Base-by-base conservation (phyloP, 257 asterid genomes). In the Petunia secreta region DNA sequence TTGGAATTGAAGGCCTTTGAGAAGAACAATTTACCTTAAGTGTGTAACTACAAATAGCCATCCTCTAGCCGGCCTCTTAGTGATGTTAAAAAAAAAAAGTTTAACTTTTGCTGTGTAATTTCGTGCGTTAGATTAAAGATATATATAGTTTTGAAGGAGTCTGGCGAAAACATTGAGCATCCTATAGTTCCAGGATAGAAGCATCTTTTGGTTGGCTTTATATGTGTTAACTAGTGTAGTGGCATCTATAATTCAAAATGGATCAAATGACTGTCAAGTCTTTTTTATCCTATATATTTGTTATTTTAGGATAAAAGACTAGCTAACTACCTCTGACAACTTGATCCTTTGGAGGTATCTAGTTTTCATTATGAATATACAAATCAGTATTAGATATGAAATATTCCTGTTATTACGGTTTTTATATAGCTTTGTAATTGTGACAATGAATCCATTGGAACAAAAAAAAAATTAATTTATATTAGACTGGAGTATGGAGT, bases 1-100 rank as follows among this genome's bases (percentile, higher is more conserved):
- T 41, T 10, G 85, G 43, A 8, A 57, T 10, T 8, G 84, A 83
- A 44, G 84, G 77, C 16, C 74, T 78, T 2, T 75, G 69, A 0
- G 46, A 6, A 71, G 66, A 69, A 71, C 80, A 80, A 60, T n/a
- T 77, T 80, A 69, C 1, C 54, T 52, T 80, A 38, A 55, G 60
- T 37, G 79, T 60, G 75, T 63, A 68, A 77, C 71, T 43, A 76
- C 82, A 34, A 11, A 71, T 25, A 8, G 60, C 62, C 62, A 71
- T 71, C 0, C 15, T 68, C n/a, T 25, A 25, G 5, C 36, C 11
- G 38, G 39, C n/a, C 57, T 71, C 54, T 50, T 71, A 48, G 44
- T 11, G 8, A 46, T 71, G 25, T 48, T 36, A 46, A 4, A 55
- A 55, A 11, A 6, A 9, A 41, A 46, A 46, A 2, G 25, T 25